A percentile compares a stretch with the other conserved stretches of the same genome.
These are phyloP conservation scores for Diaporthe ilicicola DNA, from an alignment of 2,329 filamentous ascomycete species.

Conservation along the genomic window DNA sequence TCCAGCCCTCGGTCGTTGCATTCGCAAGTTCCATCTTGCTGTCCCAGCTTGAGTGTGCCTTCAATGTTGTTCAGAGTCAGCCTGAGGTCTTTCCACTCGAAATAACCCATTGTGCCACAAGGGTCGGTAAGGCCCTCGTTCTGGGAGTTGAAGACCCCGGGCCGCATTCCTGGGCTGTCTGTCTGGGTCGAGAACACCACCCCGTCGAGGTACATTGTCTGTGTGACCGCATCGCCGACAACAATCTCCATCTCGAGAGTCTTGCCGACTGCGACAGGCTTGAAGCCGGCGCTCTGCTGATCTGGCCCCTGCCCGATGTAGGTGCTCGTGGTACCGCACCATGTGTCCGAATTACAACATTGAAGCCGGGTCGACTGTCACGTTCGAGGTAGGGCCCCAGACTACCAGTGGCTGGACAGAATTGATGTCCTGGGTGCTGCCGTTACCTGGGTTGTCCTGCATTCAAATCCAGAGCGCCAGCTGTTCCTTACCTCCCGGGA, in stretches of 20 bases:
- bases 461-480: neutral
- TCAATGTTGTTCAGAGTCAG: neutral
- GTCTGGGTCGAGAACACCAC: neutral
- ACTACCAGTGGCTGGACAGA: neutral
- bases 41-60: neutral
- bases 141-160: neutral
- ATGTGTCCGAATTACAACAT: neutral
- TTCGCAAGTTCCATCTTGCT: neutral
- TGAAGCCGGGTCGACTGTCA: neutral
- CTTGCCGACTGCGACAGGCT: neutral
- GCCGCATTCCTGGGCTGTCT: neutral
- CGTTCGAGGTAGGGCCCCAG: neutral
- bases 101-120: neutral
- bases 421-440: neutral
- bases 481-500: neutral
- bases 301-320: neutral
- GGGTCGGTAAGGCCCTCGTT: neutral
- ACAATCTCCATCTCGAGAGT: neutral
- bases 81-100: neutral
- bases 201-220: neutral
- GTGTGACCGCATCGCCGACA: neutral
- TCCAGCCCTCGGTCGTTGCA: conserved; percentile 1
- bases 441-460: neutral
- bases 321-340: conserved; percentile 4
- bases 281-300: conserved; percentile 2